Evolutionary conservation across 1,284 basidiomycete genomes (phyloP).

Genomic region (Amylostereum areolatum): DNA sequence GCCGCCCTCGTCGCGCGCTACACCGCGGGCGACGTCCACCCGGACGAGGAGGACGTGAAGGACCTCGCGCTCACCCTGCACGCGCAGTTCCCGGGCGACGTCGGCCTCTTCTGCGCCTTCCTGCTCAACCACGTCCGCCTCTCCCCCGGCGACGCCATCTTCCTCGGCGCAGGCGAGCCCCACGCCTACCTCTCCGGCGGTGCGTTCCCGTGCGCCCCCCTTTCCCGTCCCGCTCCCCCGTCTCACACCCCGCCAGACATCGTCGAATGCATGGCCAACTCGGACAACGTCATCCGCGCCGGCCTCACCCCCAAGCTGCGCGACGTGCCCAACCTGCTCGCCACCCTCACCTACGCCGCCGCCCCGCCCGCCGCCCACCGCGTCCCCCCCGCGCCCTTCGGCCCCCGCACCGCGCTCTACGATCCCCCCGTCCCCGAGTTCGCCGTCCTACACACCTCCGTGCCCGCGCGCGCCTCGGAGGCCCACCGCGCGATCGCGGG

Average conservation of each 20-base stretch:
- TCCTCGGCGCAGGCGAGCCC: constrained; percentile 93
- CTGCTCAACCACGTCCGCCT: constrained; percentile 85
- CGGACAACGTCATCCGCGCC: constrained; percentile 98
- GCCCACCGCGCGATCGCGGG: constrained; percentile 64
- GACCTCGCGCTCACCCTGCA: constrained; percentile 73
- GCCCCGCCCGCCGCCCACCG: constrained; percentile 66
- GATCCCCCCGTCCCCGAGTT: constrained; percentile 96
- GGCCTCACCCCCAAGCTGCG: constrained; percentile 96
- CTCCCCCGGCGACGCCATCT: constrained; percentile 84
- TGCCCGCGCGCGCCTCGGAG: constrained; percentile 45
- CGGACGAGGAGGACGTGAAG: constrained; percentile 41
- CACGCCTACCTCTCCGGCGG: constrained; percentile 95
- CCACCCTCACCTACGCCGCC: constrained; percentile 83
- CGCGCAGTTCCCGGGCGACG: constrained; percentile 84
- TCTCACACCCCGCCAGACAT: constrained; percentile 55
- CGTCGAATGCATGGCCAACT: constrained; percentile 97
- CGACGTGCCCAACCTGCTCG: constrained; percentile 86
- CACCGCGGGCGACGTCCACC: constrained; percentile 32
- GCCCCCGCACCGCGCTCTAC: constrained; percentile 55
- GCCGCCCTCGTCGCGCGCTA: constrained; percentile 61
- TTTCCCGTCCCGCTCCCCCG: not conserved
- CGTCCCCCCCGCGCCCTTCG: constrained; percentile 55
- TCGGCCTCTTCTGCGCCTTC: constrained; percentile 94
- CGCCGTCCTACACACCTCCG: constrained; percentile 66
- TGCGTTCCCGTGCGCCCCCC: constrained; percentile 25